Evolutionary conservation across 495 filamentous ascomycete species (phyloP).

Genomic region (Ramalina intermedia): DNA sequence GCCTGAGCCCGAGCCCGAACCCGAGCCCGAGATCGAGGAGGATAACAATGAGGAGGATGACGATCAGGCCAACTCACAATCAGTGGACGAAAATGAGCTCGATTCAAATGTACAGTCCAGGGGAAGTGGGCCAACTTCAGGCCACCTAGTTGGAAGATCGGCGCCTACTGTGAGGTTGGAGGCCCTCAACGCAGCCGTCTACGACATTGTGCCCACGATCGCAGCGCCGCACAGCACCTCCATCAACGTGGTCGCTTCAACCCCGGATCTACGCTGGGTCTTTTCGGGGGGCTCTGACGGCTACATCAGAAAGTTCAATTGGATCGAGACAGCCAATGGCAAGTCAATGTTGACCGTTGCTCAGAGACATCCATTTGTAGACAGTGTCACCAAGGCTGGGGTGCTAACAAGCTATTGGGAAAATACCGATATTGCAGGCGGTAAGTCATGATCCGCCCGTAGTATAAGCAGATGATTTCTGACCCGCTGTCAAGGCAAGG

Average conservation of each 20-base stretch:
- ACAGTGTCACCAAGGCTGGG: conserved; percentile 89
- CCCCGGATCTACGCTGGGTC: conserved; percentile 89
- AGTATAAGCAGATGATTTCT: conserved; percentile 11
- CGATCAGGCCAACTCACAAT: conserved; percentile 31
- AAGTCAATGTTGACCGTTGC: conserved; percentile 90
- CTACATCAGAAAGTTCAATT: conserved; percentile 91
- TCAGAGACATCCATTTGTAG: conserved; percentile 92
- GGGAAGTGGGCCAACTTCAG: background rate
- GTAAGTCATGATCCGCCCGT: conserved; percentile 9
- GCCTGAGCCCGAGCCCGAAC: conserved; percentile 23
- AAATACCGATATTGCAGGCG: conserved; percentile 45
- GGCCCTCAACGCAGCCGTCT: conserved; percentile 64
- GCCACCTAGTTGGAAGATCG: too few relatives aligned
- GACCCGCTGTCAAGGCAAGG: conserved; percentile 19
- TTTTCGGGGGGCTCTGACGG: conserved; percentile 89
- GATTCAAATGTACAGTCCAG: background rate
- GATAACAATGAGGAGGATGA: conserved; percentile 43
- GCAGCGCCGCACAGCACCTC: conserved; percentile 91
- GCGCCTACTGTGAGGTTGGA: conserved; percentile 62
- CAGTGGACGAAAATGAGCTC: background rate
- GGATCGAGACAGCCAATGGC: conserved; percentile 86
- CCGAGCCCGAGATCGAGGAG: conserved; percentile 40
- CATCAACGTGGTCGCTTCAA: conserved; percentile 83
- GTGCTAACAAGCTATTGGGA: conserved; percentile 95
- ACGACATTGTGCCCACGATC: conserved; percentile 95